phyloP scores from a whole-genome alignment of 345 rosid species.

The Eucalyptus marginata region DNA sequence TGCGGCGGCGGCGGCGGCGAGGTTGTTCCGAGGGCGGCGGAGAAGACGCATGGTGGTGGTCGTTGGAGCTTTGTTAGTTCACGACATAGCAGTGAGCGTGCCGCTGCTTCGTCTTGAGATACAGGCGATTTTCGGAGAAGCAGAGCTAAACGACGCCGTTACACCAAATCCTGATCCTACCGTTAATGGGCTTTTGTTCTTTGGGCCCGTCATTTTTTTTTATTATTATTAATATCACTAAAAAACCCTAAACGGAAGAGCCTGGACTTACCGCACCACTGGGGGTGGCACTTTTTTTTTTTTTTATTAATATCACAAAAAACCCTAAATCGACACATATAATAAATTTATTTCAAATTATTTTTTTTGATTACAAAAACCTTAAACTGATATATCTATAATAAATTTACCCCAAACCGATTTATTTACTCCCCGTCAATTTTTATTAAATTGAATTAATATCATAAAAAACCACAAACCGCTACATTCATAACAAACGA shows the following conservation, averaged over 20 bases:
- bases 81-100: neutral
- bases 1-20: neutral
- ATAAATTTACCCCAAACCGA: too few relatives aligned
- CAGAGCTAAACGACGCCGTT: neutral
- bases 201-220: neutral
- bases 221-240: too few relatives aligned
- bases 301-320: neutral
- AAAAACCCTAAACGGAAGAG: neutral
- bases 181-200: neutral
- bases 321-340: neutral
- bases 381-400: accelerated
- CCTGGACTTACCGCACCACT: too few relatives aligned
- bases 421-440: accelerated
- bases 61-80: too few relatives aligned
- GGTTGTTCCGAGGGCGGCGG: neutral
- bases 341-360: too few relatives aligned
- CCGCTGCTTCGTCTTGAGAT: neutral
- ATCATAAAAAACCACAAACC: too few relatives aligned
- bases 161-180: neutral
- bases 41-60: neutral
- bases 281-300: too few relatives aligned
- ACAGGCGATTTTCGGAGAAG: neutral
- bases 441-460: too few relatives aligned
- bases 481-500: accelerated
- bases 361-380: accelerated